Evolutionary conservation across 352 stramenopile species (phyloP).

Genomic region (Phytophthora pinifolia): DNA sequence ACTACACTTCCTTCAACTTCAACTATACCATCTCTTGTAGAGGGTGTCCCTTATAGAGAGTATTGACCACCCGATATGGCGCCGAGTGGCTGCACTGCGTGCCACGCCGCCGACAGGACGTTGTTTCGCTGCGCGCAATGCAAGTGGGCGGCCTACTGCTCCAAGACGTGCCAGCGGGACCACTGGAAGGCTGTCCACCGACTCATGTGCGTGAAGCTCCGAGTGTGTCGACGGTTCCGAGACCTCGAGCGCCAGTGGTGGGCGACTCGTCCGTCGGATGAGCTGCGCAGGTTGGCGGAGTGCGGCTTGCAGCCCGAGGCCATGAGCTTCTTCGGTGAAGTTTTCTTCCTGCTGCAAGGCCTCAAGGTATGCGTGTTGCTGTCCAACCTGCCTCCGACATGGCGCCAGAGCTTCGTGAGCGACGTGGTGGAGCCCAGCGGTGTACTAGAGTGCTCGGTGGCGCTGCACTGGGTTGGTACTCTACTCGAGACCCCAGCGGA

Average conservation of each 20-base stretch:
- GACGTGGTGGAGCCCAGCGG: constrained; percentile 45
- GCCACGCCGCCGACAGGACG: constrained; percentile 10
- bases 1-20: neutral
- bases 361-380: constrained; percentile 69
- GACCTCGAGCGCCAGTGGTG: constrained; percentile 41
- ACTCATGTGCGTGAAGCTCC: constrained; percentile 31
- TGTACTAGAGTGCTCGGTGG: constrained; percentile 24
- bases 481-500: constrained; percentile 47
- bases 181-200: constrained; percentile 54
- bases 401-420: constrained; percentile 40
- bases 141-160: constrained; percentile 63
- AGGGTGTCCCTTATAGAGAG: constrained; percentile 12
- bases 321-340: constrained; percentile 75
- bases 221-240: constrained; percentile 24
- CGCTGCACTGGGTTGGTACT: constrained; percentile 27
- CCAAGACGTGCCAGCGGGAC: constrained; percentile 47
- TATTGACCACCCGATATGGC: no score
- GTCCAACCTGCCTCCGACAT: constrained; percentile 58
- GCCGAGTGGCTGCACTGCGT: constrained; percentile 10
- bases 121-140: constrained; percentile 54
- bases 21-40: constrained; percentile 6
- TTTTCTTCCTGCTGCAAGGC: constrained; percentile 60
- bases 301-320: constrained; percentile 43
- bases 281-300: constrained; percentile 25
- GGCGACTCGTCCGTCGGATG: constrained; percentile 17